Evolutionary conservation across 306 rosid species (phyloP).

Genomic region (Clitoria ternatea): DNA sequence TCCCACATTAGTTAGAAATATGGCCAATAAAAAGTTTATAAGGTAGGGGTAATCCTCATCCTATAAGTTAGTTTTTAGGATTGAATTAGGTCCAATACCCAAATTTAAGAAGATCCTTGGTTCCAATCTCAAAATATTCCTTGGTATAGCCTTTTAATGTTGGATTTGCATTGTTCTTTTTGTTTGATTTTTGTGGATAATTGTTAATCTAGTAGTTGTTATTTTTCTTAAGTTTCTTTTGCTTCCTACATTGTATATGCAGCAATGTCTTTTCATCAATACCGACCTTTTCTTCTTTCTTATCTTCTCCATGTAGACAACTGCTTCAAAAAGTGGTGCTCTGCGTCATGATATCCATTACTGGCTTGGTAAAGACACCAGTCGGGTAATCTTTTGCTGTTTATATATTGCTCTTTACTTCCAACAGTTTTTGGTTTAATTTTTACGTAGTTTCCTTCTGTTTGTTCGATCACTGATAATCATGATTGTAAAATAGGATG

Average conservation of each 20-base stretch:
- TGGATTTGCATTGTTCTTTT: neutral
- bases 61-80: no score
- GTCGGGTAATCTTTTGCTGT: conserved; percentile 55
- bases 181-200: conserved; percentile 5
- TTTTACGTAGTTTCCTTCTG: neutral
- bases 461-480: conserved; percentile 9
- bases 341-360: conserved; percentile 90
- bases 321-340: conserved; percentile 77
- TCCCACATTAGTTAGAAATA: no score
- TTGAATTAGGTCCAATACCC: no score
- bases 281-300: neutral
- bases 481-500: conserved; percentile 61
- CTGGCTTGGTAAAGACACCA: conserved; percentile 95
- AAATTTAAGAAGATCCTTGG: no score
- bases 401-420: neutral
- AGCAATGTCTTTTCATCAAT: conserved; percentile 6
- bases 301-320: conserved; percentile 53
- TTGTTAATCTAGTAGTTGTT: neutral
- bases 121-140: neutral
- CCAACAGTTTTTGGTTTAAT: neutral
- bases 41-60: no score
- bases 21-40: no score
- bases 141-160: neutral
- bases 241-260: neutral
- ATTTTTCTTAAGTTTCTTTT: neutral